phyloP scores from a whole-genome alignment of 2,329 filamentous ascomycete genomes.

The Trichoderma sp. region DNA sequence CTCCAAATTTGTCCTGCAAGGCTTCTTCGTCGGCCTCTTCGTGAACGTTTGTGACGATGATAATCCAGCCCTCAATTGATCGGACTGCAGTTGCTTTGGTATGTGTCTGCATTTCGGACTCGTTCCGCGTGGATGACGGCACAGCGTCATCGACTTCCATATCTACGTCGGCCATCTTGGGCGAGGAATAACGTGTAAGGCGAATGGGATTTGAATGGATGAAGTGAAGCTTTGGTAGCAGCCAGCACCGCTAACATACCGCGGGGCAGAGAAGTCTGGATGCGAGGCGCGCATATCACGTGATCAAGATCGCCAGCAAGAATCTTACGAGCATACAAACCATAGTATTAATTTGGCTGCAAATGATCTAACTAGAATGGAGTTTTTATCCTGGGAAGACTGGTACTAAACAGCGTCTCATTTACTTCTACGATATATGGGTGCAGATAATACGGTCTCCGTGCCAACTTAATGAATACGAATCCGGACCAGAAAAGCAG shows the following conservation, averaged over 20 bases:
- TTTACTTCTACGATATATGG: neutral
- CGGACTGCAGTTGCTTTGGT: slow-evolving; percentile 77
- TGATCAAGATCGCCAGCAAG: neutral
- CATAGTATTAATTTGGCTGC: neutral
- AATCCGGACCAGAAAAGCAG: neutral
- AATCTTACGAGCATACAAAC: neutral
- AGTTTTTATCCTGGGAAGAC: neutral
- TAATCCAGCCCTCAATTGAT: slow-evolving; percentile 87
- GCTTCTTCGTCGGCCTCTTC: slow-evolving; percentile 86
- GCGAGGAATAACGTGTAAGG: neutral
- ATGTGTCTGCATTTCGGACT: slow-evolving; percentile 69
- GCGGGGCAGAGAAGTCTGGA: slow-evolving; percentile 14
- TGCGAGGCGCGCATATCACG: slow-evolving; percentile 2
- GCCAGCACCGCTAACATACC: neutral
- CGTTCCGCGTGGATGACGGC: slow-evolving; percentile 49
- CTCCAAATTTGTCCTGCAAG: slow-evolving; percentile 77
- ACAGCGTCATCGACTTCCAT: slow-evolving; percentile 59
- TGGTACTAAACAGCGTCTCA: neutral
- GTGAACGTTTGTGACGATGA: slow-evolving; percentile 84
- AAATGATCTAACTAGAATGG: neutral
- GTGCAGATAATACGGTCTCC: neutral
- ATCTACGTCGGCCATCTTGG: slow-evolving; percentile 54
- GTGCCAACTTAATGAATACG: neutral
- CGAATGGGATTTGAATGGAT: neutral
- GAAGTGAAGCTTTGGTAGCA: neutral